These are phyloP conservation scores for Barnettozyma sucrosica DNA, from an alignment of 805 yeast species.

Conservation along the genomic window DNA sequence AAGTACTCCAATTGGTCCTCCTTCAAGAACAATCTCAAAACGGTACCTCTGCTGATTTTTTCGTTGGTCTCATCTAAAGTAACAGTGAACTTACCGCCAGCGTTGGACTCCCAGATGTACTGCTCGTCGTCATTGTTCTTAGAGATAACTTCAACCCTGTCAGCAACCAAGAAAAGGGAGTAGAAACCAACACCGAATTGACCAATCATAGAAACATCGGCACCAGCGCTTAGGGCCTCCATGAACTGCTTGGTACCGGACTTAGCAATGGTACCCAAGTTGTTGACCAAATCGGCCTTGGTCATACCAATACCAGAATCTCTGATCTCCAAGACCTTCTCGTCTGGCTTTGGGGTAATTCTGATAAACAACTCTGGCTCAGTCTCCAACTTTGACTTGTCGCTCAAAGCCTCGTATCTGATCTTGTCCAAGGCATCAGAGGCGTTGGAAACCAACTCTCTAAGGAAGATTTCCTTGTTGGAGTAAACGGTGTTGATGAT, in stretches of 20 bases:
- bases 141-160: slow-evolving; percentile 95
- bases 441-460: slow-evolving; percentile 98
- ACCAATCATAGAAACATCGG: slow-evolving; percentile 99
- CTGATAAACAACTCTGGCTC: slow-evolving; percentile 97
- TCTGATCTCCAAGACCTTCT: slow-evolving; percentile 91
- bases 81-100: slow-evolving; percentile 98
- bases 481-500: slow-evolving; percentile 99
- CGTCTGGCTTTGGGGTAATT: slow-evolving; percentile 94
- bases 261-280: slow-evolving; percentile 99
- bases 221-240: slow-evolving; percentile 99
- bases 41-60: slow-evolving; percentile 89
- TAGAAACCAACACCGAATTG: slow-evolving; percentile 99
- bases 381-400: slow-evolving; percentile 84
- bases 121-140: slow-evolving; percentile 99
- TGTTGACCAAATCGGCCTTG: slow-evolving; percentile 97
- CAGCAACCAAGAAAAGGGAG: slow-evolving; percentile 98
- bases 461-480: slow-evolving; percentile 96
- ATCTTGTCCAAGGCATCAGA: slow-evolving; percentile 99
- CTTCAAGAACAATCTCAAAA: slow-evolving; percentile 92
- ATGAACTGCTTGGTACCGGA: slow-evolving; percentile 99
- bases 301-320: slow-evolving; percentile 99
- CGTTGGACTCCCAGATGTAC: slow-evolving; percentile 99
- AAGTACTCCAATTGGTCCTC: slow-evolving; percentile 98
- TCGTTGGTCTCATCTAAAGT: slow-evolving; percentile 84
- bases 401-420: slow-evolving; percentile 93